Evolutionary conservation across 2,329 filamentous ascomycete genomes (phyloP).

Genomic region (Exophiala sideris): DNA sequence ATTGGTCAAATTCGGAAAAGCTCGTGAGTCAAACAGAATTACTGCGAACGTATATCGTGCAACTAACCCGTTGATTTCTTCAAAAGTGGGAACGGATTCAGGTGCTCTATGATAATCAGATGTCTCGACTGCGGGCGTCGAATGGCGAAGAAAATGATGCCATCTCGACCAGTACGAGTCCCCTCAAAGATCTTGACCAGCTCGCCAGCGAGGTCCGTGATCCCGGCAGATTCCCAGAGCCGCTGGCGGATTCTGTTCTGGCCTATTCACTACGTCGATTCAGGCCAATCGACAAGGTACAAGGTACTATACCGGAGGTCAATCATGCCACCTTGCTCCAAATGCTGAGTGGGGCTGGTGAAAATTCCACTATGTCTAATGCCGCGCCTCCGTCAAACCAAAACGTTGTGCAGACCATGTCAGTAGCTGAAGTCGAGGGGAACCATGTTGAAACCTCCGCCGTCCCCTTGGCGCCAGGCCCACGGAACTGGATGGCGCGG

Average conservation of each 20-base stretch:
- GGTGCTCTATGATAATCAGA: constrained; percentile 10
- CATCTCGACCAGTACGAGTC: neutral
- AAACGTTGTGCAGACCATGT: no score
- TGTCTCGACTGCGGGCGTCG: neutral
- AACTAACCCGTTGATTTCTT: neutral
- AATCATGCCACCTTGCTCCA: no score
- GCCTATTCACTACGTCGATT: constrained; percentile 4
- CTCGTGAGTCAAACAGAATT: constrained; percentile 6
- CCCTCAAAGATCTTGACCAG: constrained; percentile 6
- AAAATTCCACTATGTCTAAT: no score
- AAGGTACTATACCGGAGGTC: no score
- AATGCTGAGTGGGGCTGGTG: no score
- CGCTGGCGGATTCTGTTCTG: constrained; percentile 8
- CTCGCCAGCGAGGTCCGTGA: constrained; percentile 5
- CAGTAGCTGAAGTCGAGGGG: no score
- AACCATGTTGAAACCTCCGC: no score
- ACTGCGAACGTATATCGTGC: no score
- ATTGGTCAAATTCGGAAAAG: constrained; percentile 12
- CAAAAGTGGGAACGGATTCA: constrained; percentile 10
- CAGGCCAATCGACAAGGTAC: neutral
- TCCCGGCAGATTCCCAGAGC: constrained; percentile 5
- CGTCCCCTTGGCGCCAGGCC: no score
- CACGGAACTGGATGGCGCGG: no score
- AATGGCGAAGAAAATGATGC: no score
- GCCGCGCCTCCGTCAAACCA: no score